phyloP scores from a whole-genome alignment of 1,139 yeast genomes.

The Yamadazyma conglobata region DNA sequence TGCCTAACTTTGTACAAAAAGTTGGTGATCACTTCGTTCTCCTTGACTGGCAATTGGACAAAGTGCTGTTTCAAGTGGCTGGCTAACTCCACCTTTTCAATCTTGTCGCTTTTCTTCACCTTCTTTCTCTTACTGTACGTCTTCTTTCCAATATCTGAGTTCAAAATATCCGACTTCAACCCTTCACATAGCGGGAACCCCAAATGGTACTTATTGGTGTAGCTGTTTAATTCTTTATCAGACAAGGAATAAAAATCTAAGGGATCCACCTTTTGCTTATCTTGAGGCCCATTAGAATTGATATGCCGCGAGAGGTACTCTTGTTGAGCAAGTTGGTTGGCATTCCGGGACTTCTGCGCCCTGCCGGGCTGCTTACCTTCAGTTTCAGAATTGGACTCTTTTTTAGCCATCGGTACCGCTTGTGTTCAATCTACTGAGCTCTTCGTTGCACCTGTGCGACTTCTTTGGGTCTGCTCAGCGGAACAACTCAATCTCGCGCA shows the following conservation, averaged over 20 bases:
- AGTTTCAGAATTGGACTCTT: constrained; percentile 44
- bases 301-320: constrained; percentile 57
- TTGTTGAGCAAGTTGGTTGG: constrained; percentile 55
- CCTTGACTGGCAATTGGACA: constrained; percentile 57
- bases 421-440: too few relatives aligned
- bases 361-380: constrained; percentile 37
- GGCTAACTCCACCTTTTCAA: constrained; percentile 55
- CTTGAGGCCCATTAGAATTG: constrained; percentile 62
- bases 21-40: constrained; percentile 74
- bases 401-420: constrained; percentile 24
- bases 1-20: constrained; percentile 73
- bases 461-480: too few relatives aligned
- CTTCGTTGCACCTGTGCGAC: too few relatives aligned
- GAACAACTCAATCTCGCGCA: too few relatives aligned
- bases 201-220: constrained; percentile 50
- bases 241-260: constrained; percentile 61
- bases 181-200: constrained; percentile 52
- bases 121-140: constrained; percentile 40
- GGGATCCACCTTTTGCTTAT: constrained; percentile 45
- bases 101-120: constrained; percentile 27
- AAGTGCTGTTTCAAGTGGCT: constrained; percentile 61
- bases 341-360: constrained; percentile 51
- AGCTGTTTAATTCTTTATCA: constrained; percentile 52
- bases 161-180: constrained; percentile 57
- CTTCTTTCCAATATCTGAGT: constrained; percentile 62